Base-by-base conservation (phyloP, 2,329 filamentous ascomycete genomes). In the Ophiosphaerella herpotricha region DNA sequence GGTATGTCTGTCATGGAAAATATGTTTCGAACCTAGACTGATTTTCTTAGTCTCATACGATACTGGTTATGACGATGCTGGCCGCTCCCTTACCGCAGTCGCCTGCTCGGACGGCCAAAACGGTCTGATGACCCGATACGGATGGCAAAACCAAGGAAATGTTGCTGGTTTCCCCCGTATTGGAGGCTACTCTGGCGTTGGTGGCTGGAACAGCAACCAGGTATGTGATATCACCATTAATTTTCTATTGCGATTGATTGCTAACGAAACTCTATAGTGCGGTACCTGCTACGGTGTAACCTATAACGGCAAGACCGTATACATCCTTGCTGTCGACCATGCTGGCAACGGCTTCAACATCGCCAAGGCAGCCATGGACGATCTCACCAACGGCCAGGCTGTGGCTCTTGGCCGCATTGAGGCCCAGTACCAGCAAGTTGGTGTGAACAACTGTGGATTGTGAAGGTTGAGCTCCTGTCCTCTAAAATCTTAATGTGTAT, bases 81-180 rank as follows among this genome's bases (percentile, higher is more conserved):
- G 59, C 52, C 81, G 84, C 50, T 77, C 82, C 38, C 70, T 92
- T 46, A 78, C 74, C 31, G 70, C 66, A 5, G 80, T 91, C 38
- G 70, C 85, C 54, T 91, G 87, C 81, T 87, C 84, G 29, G 84
- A 90, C 66, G 87, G 87, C 46, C 39, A 55, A 54, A 86, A 89
- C 73, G 87, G 87, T 50, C 79, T 90, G 54, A 82, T 83, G 55
- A 84, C 81, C 61, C 80, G 78, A 63, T 83, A 83, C 74, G 78
- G 78, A 61, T 88, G 82, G 82, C 66, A 68, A 43, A 79, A 74
- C 4, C 77, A 80, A 50, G 76, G 73, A 46, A 58, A 66, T 7
- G 62, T 82, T 29, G 75, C 78, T 12, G 64, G 60, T 21, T 81
- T 79, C 71, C 78, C 80, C 26, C 65, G 73, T 57, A 76, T 82